Base-by-base conservation (phyloP, 306 rosid species). In the Corylus avellana region DNA sequence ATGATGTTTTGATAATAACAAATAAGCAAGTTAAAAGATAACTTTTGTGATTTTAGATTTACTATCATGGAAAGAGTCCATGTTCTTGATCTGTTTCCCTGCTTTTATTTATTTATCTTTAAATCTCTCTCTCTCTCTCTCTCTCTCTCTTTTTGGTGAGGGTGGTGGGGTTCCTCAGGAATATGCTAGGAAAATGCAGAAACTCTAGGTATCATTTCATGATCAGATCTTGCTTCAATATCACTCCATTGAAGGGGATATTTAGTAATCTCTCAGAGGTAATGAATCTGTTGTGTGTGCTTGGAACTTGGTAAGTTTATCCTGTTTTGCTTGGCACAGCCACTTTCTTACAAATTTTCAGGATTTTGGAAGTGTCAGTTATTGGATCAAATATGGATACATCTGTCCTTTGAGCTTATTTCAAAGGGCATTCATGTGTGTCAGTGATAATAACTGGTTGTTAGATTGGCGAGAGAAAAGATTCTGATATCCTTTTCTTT, bases 301-400 rank as follows among this genome's bases (percentile, higher is more conserved):
- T 63, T 63, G 46, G 69, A 63, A 63, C 69, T 63, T 32, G 44
- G 69, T 2, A 35, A 63, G 69, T 32, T 63, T 27, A 63, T 32
- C 49, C 29, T 10, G 13, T 67, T 67, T 37, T 67, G 20, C 51
- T 39, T 8, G 72, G 16, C 27, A 39, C 72, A 67, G 17, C 12
- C 17, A 20, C 27, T 57, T 16, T 17, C 27, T 57, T 8, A 32
- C 39, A 63, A 32, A 32, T 63, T 63, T 32, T 29, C 18, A 63
- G 27, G 42, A 29, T 17, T 66, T 39, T 37, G 49, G 12, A 18
- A 9, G 12, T 8, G 49, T 37, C 72, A 16, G 16, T 67, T 67
- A 4, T 39, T 67, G 29, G 13, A 37, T 67, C 72, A 37, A 67
- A 18, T 37, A n/a, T 48, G 17, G 25, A 67, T 18, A 32, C 7